phyloP scores from a whole-genome alignment of 73 alveolate species.

The Tetrahymena borealis region DNA sequence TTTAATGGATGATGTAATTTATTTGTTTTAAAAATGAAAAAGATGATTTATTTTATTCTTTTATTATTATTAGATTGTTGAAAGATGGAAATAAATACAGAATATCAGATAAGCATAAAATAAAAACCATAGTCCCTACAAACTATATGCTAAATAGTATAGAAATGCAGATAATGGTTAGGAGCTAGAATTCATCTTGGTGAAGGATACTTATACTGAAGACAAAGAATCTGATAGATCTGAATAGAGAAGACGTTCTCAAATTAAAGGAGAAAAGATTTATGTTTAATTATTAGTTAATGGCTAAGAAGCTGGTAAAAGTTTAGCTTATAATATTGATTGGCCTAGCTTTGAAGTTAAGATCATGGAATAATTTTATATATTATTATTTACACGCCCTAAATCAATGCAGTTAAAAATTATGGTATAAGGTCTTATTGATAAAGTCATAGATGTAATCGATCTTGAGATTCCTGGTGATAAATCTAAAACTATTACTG shows the following conservation, averaged over 20 bases:
- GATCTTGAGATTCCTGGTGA: constrained; percentile 96
- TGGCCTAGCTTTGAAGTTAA: constrained; percentile 94
- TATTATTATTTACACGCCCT: constrained; percentile 93
- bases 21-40: neutral
- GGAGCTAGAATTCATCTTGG: neutral
- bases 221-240: neutral
- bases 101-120: neutral
- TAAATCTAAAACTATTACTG: constrained; percentile 83
- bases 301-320: neutral
- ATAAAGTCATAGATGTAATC: constrained; percentile 57
- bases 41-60: neutral
- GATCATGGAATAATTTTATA: constrained; percentile 69
- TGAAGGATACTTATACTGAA: neutral
- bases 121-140: neutral
- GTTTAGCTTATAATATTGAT: neutral
- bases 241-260: neutral
- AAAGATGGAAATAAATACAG: neutral
- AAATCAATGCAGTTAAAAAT: constrained; percentile 79
- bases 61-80: neutral
- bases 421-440: constrained; percentile 51
- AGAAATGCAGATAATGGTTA: neutral
- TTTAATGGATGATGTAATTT: neutral
- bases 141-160: neutral
- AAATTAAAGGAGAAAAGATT: neutral
- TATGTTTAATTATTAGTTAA: neutral